Evolutionary conservation across 306 rosid genomes (phyloP), one percentile per base, ranked within the genome.

Genomic region (Glycine soja): DNA sequence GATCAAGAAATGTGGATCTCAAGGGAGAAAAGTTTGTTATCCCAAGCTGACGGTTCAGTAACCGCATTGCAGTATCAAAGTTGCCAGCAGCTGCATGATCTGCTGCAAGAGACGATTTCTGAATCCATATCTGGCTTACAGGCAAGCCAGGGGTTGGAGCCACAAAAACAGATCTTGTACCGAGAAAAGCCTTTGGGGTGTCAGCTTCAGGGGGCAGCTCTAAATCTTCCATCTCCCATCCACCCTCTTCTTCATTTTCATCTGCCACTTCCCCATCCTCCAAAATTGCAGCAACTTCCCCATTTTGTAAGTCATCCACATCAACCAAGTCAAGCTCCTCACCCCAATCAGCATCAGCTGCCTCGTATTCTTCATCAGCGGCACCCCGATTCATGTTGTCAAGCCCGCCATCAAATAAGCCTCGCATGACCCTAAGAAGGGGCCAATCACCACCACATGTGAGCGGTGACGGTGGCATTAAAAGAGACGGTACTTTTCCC

Each of bases 11-110:
- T 89, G 87, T 73, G 58, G 91, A 78, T 80, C 70, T 87, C 76
- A 92, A 86, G 8, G 92, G 94, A 42, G 74, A 79, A 73, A 92
- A 92, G 71, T 92, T 88, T 80, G 12, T 86, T 1, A 92, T 87
- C 42, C 97, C 97, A 71, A 92, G 97, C 77, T 92, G 97, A 78
- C 92, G 83, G 85, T 85, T 84, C 66, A 92, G 87, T 54, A 92
- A 80, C 59, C 92, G 81, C 97, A 92, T 92, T 18, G 94, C 97
- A 19, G 97, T 88, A 57, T 92, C 97, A 48, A 90, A 92, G 77
- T 92, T 89, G 24, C 97, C 97, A 4, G 91, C 97, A 54, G 97
- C 97, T 1, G 86, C 97, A 79, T 92, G 97, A 76, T 92, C 97
- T 58, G 97, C 97, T 8, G 97, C 97, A 62, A 92, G 91, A 69